Evolutionary conservation across 1,284 basidiomycete species (phyloP), one percentile per base, ranked within the genome.

Genomic region (Cutaneotrichosporon curvatum): DNA sequence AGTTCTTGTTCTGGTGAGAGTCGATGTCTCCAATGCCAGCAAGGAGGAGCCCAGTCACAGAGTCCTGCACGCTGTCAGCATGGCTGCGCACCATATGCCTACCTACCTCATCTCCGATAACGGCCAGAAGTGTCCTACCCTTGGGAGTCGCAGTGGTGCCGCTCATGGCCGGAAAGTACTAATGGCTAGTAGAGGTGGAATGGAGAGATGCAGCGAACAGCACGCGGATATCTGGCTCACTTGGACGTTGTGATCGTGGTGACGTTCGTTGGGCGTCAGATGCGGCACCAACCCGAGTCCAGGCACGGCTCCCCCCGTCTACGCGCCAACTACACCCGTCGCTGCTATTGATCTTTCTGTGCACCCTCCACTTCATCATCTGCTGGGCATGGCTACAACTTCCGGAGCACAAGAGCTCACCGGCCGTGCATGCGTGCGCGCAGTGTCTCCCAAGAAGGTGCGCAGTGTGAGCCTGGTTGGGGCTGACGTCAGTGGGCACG

Each of bases 1-100:
- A 95, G 76, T 95, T 96, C 83, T 94, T 92, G 77, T 84, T 87
- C 74, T 88, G 86, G 45, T 85, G 79, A 52, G 85, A 81, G 59
- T 85, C 83, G 55, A 95, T 78, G 69, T 96, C 84, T 1, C 91
- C 91, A 45, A 95, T 81, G 34, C 91, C 91, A 12, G 91, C 91
- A 40, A 96, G 78, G 37, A 96, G 78, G 16, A 95, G 78, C 34
- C 91, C 91, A 0, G 91, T 96, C 54, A 96, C 87, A 2, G 91
- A 89, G 74, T 96, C 92, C 91, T 95, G 62, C 16, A 7, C 11
- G n/a, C n/a, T n/a, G n/a, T n/a, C n/a, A n/a, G n/a, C n/a, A n/a
- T n/a, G n/a, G n/a, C n/a, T n/a, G n/a, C 28, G 18, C 12, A n/a
- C 14, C 18, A n/a, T 11, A 6, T 4, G n/a, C 4, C n/a, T 1